Conservation (phyloP, 495 filamentous ascomycete genomes). For the Rhypophila decipiens region DNA sequence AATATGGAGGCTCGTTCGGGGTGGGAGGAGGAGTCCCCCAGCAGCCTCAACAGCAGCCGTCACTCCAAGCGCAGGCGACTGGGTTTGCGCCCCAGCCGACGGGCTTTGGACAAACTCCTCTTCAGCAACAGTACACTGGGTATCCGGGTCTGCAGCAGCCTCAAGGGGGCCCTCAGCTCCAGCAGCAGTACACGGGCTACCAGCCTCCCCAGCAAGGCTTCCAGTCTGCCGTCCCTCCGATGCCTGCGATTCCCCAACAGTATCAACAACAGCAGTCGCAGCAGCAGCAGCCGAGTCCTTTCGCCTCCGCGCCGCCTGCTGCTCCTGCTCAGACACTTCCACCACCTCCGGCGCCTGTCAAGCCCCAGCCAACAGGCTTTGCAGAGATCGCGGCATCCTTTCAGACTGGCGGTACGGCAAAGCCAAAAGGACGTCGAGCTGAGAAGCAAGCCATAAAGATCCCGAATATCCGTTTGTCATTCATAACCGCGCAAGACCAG, state of each 20-base stretch:
- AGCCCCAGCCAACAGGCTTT: slow-evolving; percentile 70
- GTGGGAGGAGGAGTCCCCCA: slow-evolving; percentile 37
- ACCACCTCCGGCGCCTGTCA: slow-evolving; percentile 39
- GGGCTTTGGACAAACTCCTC: slow-evolving; percentile 49
- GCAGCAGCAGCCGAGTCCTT: slow-evolving; percentile 35
- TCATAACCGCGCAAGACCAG: slow-evolving; percentile 92
- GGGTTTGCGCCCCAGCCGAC: slow-evolving; percentile 56
- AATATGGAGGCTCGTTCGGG: slow-evolving; percentile 49
- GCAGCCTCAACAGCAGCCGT: slow-evolving; percentile 51
- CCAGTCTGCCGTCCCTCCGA: slow-evolving; percentile 45
- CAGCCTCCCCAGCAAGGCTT: slow-evolving; percentile 42
- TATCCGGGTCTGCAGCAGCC: slow-evolving; percentile 46
- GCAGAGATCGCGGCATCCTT: slow-evolving; percentile 83
- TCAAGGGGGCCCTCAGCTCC: slow-evolving; percentile 46
- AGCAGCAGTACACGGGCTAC: slow-evolving; percentile 53
- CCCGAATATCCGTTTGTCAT: slow-evolving; percentile 91
- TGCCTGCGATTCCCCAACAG: slow-evolving; percentile 51
- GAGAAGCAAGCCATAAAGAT: slow-evolving; percentile 56
- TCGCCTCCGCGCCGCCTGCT: slow-evolving; percentile 25
- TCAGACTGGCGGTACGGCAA: slow-evolving; percentile 49
- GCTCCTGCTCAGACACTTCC: slow-evolving; percentile 23
- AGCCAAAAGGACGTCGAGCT: slow-evolving; percentile 42
- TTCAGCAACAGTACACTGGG: slow-evolving; percentile 59
- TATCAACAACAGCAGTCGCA: slow-evolving; percentile 41
- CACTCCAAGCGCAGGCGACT: slow-evolving; percentile 56